Evolutionary conservation across 768 basidiomycete species (phyloP), one percentile per base, ranked within the genome.

Genomic region (Boletus barrowsii): DNA sequence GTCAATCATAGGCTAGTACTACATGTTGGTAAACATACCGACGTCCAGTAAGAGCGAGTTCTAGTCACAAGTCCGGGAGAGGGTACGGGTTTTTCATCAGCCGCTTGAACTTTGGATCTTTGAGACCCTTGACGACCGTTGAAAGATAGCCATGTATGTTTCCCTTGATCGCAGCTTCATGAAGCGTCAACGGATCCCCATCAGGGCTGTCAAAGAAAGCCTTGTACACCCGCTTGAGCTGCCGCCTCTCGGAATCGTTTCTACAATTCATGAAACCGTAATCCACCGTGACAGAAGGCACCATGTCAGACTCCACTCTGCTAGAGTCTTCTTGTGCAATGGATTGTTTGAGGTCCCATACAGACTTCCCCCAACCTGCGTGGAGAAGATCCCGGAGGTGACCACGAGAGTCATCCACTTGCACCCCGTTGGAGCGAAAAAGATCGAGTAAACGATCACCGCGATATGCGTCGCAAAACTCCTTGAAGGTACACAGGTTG

Each of bases 211-310:
- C 29, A 43, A 51, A 51, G 8, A 44, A 44, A 1, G 51, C 35
- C 36, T 22, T 36, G 43, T 52, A 52, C 3, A 39, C 43, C 42
- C 35, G 20, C 35, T 29, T 36, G 5, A 51, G 35, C 51, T 51
- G 42, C 26, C 42, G 51, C 51, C 22, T 40, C 22, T 46, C 51
- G 3, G 37, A 47, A 11, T 30, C 47, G 10, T 43, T 43, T 32
- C 13, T 48, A 22, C 53, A 54, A 18, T 54, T 43, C 11, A 30
- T 37, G 53, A 54, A 49, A 5, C 53, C 53, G 4, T 49, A 49
- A 30, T 54, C 53, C 41, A 32, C 53, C n/a, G 18, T 7, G 17
- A 47, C 47, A 13, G 50, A 26, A 26, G 24, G 42, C n/a, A 1
- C 0, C 26, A 29, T 33, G 8, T 13, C 1, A 45, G 30, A 6